Percentiles rank a stretch among this genome's conserved stretches.
Evolutionary conservation across 2,329 filamentous ascomycete genomes (phyloP).

Genomic region (Diaporthe nobilis): DNA sequence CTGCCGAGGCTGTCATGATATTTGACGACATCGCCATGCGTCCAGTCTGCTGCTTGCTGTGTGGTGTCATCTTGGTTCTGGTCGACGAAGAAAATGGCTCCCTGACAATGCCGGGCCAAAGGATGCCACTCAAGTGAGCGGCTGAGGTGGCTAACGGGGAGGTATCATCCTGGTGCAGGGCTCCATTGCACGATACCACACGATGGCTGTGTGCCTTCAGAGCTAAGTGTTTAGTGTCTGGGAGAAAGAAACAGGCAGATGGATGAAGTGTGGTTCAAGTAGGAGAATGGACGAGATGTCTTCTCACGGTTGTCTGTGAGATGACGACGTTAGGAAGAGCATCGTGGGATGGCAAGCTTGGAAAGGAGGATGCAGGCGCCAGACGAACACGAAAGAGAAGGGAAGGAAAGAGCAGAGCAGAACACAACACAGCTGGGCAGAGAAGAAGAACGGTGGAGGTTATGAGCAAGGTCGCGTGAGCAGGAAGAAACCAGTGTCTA

Average conservation of each 20-base stretch:
- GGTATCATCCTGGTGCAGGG: not conserved
- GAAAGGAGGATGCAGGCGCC: too few species aligned
- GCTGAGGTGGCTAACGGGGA: not conserved
- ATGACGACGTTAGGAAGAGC: not conserved
- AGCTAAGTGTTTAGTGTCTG: not conserved
- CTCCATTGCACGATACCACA: not conserved
- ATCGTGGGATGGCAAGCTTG: not conserved
- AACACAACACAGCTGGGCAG: conserved; percentile 4
- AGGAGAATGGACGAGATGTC: too few species aligned
- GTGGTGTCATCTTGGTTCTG: not conserved
- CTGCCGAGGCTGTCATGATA: not conserved
- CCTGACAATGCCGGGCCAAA: not conserved
- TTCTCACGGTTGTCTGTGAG: not conserved
- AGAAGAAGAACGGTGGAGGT: not conserved
- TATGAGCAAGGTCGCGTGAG: not conserved
- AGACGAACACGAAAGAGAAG: too few species aligned
- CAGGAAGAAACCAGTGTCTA: not conserved
- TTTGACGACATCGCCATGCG: not conserved
- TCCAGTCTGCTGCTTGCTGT: not conserved
- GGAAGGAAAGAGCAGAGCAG: not conserved
- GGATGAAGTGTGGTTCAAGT: not conserved
- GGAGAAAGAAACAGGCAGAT: not conserved
- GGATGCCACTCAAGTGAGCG: not conserved
- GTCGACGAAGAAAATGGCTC: not conserved
- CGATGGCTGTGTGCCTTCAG: not conserved